A percentile compares a stretch with the other conserved stretches of the same genome.
These are phyloP conservation scores for Orbilia javanica DNA, from an alignment of 2,329 filamentous ascomycete genomes.

Conservation along the genomic window DNA sequence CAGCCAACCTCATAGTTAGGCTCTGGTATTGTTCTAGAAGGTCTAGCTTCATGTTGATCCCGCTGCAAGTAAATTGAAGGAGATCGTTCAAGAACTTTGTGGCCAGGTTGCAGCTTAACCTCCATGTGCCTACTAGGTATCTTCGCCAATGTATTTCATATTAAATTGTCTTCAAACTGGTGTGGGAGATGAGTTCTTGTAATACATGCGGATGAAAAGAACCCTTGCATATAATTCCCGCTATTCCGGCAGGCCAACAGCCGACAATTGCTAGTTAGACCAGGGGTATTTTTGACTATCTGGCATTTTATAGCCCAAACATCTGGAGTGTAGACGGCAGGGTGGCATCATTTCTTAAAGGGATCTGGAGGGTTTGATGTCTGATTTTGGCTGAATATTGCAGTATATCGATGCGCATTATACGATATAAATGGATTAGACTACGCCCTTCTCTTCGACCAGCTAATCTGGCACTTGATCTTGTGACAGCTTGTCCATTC, in stretches of 20 bases:
- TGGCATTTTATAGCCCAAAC: slow-evolving; percentile 20
- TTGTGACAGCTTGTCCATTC: slow-evolving; percentile 31
- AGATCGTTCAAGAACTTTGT: slow-evolving; percentile 13
- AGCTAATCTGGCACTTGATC: slow-evolving; percentile 26
- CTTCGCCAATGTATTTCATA: neutral
- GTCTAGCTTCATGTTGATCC: slow-evolving; percentile 22
- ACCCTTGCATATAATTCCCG: slow-evolving; percentile 55
- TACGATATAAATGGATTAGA: neutral
- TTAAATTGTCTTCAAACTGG: neutral
- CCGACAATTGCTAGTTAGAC: slow-evolving; percentile 23
- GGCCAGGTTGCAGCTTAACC: slow-evolving; percentile 24
- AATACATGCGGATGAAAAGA: slow-evolving; percentile 17
- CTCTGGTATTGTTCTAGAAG: slow-evolving; percentile 32
- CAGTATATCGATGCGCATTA: slow-evolving; percentile 18
- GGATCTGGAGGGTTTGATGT: neutral
- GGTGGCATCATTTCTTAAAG: slow-evolving; percentile 24
- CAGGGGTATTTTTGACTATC: slow-evolving; percentile 11
- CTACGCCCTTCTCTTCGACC: neutral
- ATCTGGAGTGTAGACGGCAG: slow-evolving; percentile 13
- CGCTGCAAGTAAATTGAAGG: neutral
- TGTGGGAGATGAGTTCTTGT: slow-evolving; percentile 23
- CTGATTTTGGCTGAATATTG: slow-evolving; percentile 47
- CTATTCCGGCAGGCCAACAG: slow-evolving; percentile 37
- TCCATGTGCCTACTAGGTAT: neutral
- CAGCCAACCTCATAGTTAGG: neutral